Evolutionary conservation across 2,329 filamentous ascomycete species (phyloP).

Genomic region (Hypoxylon sp.): DNA sequence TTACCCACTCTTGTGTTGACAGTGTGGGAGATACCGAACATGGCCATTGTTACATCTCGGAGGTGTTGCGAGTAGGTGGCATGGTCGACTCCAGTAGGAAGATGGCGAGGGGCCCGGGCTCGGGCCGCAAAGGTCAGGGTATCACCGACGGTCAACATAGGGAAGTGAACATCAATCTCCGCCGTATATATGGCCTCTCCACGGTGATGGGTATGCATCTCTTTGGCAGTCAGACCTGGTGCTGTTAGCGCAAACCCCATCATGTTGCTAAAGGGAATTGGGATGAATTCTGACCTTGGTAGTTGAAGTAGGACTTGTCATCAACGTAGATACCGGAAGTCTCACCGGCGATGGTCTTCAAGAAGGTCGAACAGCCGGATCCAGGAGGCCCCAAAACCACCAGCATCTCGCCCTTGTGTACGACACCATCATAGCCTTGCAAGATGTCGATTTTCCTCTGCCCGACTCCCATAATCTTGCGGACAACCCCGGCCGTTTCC

Average conservation of each 20-base stretch:
- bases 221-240: conserved; percentile 71
- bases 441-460: conserved; percentile 75
- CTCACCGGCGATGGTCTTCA: conserved; percentile 87
- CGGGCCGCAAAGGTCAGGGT: conserved; percentile 82
- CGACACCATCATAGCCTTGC: conserved; percentile 74
- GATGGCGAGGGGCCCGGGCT: conserved; percentile 72
- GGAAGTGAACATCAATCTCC: conserved; percentile 86
- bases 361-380: conserved; percentile 83
- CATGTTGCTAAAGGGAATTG: neutral
- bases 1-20: conserved; percentile 79
- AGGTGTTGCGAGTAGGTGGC: conserved; percentile 70
- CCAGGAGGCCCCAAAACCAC: conserved; percentile 79
- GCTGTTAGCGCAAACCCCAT: conserved; percentile 27
- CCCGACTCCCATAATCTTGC: conserved; percentile 64
- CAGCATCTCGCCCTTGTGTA: conserved; percentile 79
- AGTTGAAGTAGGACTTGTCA: conserved; percentile 79
- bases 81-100: conserved; percentile 68
- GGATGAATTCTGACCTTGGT: conserved; percentile 68
- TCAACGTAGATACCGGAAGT: conserved; percentile 83
- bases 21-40: conserved; percentile 80
- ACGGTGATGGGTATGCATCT: conserved; percentile 82
- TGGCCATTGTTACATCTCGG: conserved; percentile 79
- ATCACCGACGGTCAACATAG: conserved; percentile 80
- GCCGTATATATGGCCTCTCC: conserved; percentile 90
- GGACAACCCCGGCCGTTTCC: conserved; percentile 57